These are phyloP conservation scores for Phaffia tasmanica DNA, from an alignment of 768 basidiomycete species.

Conservation along the genomic window DNA sequence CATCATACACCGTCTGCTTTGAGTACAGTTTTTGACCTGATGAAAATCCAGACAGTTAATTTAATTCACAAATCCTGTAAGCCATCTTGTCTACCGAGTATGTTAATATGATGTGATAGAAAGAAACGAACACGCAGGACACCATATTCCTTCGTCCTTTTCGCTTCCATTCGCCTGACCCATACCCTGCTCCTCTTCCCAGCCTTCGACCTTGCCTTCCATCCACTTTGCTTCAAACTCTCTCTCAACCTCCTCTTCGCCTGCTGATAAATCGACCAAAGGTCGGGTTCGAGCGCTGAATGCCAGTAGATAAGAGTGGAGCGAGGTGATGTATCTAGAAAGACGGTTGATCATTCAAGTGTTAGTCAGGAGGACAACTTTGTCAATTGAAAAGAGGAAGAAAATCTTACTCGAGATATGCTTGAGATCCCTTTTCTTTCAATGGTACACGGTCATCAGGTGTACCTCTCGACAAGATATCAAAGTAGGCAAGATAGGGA, in stretches of 20 bases:
- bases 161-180: conserved; percentile 43
- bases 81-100: conserved; percentile 7
- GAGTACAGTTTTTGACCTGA: conserved; percentile 88
- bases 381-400: neutral
- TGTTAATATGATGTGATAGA: conserved; percentile 27
- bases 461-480: conserved; percentile 61
- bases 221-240: conserved; percentile 78
- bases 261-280: conserved; percentile 59
- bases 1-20: conserved; percentile 95
- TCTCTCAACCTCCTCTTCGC: conserved; percentile 51
- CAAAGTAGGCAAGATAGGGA: conserved; percentile 87
- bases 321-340: conserved; percentile 64
- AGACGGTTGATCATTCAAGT: neutral
- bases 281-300: conserved; percentile 79
- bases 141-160: conserved; percentile 66
- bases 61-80: neutral
- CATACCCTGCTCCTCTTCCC: conserved; percentile 48
- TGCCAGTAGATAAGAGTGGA: conserved; percentile 73
- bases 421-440: conserved; percentile 34
- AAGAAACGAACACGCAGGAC: conserved; percentile 65
- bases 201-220: conserved; percentile 58
- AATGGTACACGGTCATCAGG: conserved; percentile 38
- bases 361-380: neutral
- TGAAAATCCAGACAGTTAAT: conserved; percentile 8
- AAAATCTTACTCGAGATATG: conserved; percentile 30